Percentiles rank a stretch among this genome's conserved stretches.
Evolutionary conservation across 768 basidiomycete species (phyloP).

Genomic region (Collybia mongolica): DNA sequence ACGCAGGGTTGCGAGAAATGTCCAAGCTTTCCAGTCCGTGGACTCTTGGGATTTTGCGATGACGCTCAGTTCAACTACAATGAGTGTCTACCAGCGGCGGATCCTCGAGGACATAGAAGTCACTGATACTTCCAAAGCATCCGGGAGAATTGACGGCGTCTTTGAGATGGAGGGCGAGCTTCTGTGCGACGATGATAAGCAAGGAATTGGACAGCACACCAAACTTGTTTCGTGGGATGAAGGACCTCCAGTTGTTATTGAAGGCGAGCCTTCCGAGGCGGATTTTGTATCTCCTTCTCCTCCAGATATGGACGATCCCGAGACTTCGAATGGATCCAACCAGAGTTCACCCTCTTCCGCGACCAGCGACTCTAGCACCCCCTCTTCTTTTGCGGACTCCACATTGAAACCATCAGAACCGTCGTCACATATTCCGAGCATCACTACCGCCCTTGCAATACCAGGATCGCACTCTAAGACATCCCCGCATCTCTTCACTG

Average conservation of each 20-base stretch:
- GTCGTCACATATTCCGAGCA: background rate
- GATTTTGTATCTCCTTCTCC: constrained; percentile 19
- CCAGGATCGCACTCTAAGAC: background rate
- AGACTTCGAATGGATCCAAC: constrained; percentile 4
- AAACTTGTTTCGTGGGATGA: constrained; percentile 19
- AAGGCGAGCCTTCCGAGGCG: constrained; percentile 9
- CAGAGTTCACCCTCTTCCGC: constrained; percentile 19
- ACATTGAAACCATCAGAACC: background rate
- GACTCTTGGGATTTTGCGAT: constrained; percentile 83
- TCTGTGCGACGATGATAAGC: constrained; percentile 2
- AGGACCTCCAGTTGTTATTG: constrained; percentile 7
- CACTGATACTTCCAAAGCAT: constrained; percentile 21
- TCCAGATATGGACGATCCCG: constrained; percentile 9
- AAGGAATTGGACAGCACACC: constrained; percentile 6
- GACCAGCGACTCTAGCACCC: constrained; percentile 6
- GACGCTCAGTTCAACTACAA: constrained; percentile 38
- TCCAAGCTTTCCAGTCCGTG: constrained; percentile 44
- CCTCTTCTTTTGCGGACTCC: constrained; percentile 2
- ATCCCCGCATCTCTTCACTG: constrained; percentile 2
- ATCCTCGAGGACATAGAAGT: constrained; percentile 22
- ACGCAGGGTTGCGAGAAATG: constrained; percentile 43
- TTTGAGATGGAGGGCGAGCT: constrained; percentile 37
- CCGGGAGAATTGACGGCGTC: constrained; percentile 22
- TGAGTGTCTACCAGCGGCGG: constrained; percentile 23
- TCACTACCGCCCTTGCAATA: background rate